Evolutionary conservation across 148 eudicot genomes (phyloP).

Genomic region (Rhododendron ferrugineum): DNA sequence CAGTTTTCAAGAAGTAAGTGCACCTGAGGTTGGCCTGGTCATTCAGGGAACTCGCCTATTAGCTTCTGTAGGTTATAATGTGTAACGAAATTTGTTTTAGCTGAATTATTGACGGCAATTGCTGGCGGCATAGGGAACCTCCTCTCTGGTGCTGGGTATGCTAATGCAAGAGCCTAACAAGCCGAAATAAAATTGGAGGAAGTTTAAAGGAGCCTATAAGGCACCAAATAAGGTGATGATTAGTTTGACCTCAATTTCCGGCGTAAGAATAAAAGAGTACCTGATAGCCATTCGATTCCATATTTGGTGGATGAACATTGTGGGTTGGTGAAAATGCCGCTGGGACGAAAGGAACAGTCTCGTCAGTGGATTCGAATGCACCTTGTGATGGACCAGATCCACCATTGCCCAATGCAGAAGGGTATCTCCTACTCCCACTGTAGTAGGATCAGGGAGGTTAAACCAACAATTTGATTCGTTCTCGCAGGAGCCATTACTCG

Average conservation of each 20-base stretch:
- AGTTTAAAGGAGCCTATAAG: background rate
- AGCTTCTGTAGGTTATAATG: conserved; percentile 28
- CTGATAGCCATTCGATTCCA: conserved; percentile 66
- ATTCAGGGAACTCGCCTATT: conserved; percentile 56
- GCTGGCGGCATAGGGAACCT: conserved; percentile 48
- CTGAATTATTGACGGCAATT: conserved; percentile 33
- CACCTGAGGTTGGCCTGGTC: conserved; percentile 85
- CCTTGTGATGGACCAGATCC: conserved; percentile 32
- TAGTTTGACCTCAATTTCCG: background rate
- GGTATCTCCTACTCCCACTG: conserved; percentile 37
- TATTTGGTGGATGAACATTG: conserved; percentile 28
- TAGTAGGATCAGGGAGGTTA: conserved; percentile 66
- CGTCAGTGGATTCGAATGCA: conserved; percentile 34
- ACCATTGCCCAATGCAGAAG: conserved; percentile 39
- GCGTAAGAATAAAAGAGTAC: conserved; percentile 23
- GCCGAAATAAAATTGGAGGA: background rate
- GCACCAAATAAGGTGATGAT: background rate
- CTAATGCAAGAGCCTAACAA: conserved; percentile 38
- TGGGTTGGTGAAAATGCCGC: conserved; percentile 40
- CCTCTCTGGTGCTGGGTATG: conserved; percentile 33
- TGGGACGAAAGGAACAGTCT: conserved; percentile 40
- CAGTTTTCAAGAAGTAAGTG: conserved; percentile 32
- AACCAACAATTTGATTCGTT: conserved; percentile 63
- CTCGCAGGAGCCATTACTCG: conserved; percentile 82
- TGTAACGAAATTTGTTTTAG: conserved; percentile 31